These are phyloP conservation scores for Linnemannia hyalina DNA, from an alignment of 192 early-diverging fungal genomes.

Conservation along the genomic window DNA sequence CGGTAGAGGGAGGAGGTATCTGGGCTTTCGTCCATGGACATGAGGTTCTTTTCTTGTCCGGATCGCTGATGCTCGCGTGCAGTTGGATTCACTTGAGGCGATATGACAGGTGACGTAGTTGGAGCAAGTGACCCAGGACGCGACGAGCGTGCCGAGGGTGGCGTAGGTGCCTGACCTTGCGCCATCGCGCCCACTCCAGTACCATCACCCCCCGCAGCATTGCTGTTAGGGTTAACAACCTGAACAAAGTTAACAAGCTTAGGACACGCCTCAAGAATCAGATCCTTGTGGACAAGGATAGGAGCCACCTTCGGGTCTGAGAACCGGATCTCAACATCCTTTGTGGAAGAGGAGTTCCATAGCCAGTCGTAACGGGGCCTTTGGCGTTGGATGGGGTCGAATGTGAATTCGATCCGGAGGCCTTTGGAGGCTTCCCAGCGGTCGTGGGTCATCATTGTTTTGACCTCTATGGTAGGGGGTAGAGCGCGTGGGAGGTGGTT, in stretches of 20 bases:
- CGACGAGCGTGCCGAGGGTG: not conserved
- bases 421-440: not conserved
- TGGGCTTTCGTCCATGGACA: not conserved
- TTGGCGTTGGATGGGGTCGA: not conserved
- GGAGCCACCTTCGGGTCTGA: not conserved
- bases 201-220: not conserved
- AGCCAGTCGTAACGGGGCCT: not conserved
- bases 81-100: too few relatives aligned
- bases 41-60: not conserved
- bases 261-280: not conserved
- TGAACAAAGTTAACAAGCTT: not conserved
- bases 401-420: not conserved
- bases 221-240: not conserved
- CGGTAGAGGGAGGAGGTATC: not conserved
- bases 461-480: not conserved
- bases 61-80: not conserved
- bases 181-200: not conserved
- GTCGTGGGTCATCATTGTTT: not conserved
- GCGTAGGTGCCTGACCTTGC: too few relatives aligned
- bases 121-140: not conserved
- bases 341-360: not conserved
- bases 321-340: not conserved
- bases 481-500: not conserved
- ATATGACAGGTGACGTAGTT: not conserved
- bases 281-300: slow-evolving; percentile 1